Base-by-base conservation (phyloP, 192 early-diverging fungal genomes). In the Linnemannia hyalina region DNA sequence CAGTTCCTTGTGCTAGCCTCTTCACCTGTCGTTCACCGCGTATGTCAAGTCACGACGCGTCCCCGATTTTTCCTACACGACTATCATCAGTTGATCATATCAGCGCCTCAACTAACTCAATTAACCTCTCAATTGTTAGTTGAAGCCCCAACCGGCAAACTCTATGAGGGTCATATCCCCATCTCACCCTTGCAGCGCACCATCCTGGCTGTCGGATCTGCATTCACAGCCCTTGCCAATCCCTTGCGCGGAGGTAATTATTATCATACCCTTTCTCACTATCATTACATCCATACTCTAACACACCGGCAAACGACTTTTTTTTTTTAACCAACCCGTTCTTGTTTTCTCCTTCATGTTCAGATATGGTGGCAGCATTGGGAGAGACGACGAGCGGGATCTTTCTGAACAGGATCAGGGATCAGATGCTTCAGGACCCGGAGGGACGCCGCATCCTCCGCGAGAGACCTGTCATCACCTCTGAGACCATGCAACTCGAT, bases 381-480 rank as follows among this genome's bases (percentile, higher is more conserved):
- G 98, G 97, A 49, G 98, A 99, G 83, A 93, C 96, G 13, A 99
- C 97, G 20, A 93, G 95, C 22, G 90, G 89, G n/a, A 85, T 89
- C 1, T 93, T 93, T 78, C 88, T 99, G 26, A 85, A 78, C 35
- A 86, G 90, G 26, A 94, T 98, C 83, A 92, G 97, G 41, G 89
- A 93, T 77, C 90, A 93, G 57, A 98, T 99, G 97, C 89, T 98
- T 8, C 73, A 85, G 46, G 92, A 94, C 73, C 82, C 89, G 20
- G 90, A 88, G 3, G 98, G 98, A 11, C 93, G 97, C 18, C 91
- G 95, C 11, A 97, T 99, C 60, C 82, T 99, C 41, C 90, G 93
- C 63, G 95, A 96, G 74, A 88, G 96, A 55, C 98, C 98, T 4
- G 78, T 91, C 26, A 94, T 99, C 42, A 93, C 91, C 65, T 94